Base-by-base conservation (phyloP, 345 rosid species). In the Ceriops tagal region DNA sequence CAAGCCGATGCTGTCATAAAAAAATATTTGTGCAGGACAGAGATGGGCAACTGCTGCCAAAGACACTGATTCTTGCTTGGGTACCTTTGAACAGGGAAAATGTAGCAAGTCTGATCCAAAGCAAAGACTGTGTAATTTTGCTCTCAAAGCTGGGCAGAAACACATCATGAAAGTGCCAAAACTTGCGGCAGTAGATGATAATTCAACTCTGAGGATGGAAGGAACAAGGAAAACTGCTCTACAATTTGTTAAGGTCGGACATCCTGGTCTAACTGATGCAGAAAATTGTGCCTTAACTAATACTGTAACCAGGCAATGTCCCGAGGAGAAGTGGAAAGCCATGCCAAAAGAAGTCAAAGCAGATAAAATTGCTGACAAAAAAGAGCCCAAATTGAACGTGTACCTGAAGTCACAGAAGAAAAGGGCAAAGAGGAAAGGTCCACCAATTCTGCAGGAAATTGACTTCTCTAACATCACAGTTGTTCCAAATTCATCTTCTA, bases 271-370 rank as follows among this genome's bases (percentile, higher is more conserved):
- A 58, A 68, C 24, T 58, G 77, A 61, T 34, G 70, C 68, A 30
- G 81, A 81, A 60, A 80, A 68, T 66, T 83, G 79, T 66, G 79
- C 82, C 43, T 66, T 82, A 61, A 75, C 82, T 70, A 68, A 71
- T 73, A 71, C 58, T 62, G 32, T 76, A 60, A 66, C 74, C 64
- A 58, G 46, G 24, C 35, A 58, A 67, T 71, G 22, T 56, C 62
- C 56, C 28, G 71, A 58, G 22, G 79, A 68, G 66, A 77, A 76
- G 71, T 78, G 64, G 43, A 68, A 63, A 60, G 15, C 60, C 19
- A 70, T 64, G 47, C 47, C 51, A 59, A 66, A 46, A 46, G 67
- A 70, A 53, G 58, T 62, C 57, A 58, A 69, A 30, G 68, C 32
- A 63, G 73, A 79, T 79, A 77, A 73, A 66, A 75, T 62, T 78